Percentiles rank a stretch among this genome's conserved stretches.
Evolutionary conservation across 176 grass and related monocot species (phyloP).

Genomic region (Rhynchospora tenuis): DNA sequence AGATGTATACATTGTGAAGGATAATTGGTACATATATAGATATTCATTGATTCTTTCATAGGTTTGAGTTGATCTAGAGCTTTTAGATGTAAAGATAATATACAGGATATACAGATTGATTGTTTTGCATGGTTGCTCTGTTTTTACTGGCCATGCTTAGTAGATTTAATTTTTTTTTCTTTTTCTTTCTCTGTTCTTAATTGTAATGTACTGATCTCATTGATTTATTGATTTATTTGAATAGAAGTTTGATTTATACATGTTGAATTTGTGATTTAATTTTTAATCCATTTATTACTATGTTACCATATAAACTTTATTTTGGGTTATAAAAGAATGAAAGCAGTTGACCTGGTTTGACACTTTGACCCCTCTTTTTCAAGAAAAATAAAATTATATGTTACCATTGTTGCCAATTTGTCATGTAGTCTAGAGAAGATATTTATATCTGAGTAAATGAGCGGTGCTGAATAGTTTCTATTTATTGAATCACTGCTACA

Average conservation of each 20-base stretch:
- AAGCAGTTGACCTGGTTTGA: too few relatives aligned
- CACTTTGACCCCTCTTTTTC: too few relatives aligned
- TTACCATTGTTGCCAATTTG: neutral
- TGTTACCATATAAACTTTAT: too few relatives aligned
- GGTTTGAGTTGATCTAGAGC: neutral
- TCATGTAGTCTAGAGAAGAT: neutral
- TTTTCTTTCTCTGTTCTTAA: neutral
- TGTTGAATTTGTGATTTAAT: neutral
- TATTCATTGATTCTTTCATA: neutral
- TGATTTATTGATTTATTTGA: constrained; percentile 1
- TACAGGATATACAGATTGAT: neutral
- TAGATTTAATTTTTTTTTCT: neutral
- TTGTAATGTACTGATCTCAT: neutral
- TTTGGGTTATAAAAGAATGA: too few relatives aligned
- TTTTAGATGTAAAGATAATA: constrained; percentile 3
- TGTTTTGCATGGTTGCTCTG: neutral
- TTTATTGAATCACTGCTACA: neutral
- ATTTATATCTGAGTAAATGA: neutral
- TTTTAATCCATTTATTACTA: too few relatives aligned
- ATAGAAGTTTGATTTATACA: neutral
- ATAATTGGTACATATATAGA: neutral
- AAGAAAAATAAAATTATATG: too few relatives aligned
- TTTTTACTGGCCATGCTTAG: neutral
- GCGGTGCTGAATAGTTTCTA: neutral
- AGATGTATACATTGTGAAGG: neutral